phyloP scores from a whole-genome alignment of 345 rosid genomes.

The Laguncularia racemosa region DNA sequence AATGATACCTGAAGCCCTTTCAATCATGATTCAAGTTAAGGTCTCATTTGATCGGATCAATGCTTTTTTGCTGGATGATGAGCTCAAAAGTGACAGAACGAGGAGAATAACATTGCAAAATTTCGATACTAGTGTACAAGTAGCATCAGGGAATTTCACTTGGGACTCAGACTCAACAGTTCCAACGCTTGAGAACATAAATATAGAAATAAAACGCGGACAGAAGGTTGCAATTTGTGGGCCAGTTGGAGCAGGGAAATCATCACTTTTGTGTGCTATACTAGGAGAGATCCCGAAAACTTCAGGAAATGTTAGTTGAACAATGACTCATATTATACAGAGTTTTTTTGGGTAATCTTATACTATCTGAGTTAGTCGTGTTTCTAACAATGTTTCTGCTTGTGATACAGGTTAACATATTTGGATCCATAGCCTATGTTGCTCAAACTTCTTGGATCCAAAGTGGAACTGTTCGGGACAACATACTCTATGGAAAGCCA shows the following conservation, averaged over 20 bases:
- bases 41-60: slow-evolving; percentile 58
- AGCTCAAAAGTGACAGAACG: slow-evolving; percentile 30
- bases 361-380: not conserved
- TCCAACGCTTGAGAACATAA: slow-evolving; percentile 35
- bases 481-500: slow-evolving; percentile 55
- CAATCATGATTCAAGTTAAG: slow-evolving; percentile 59
- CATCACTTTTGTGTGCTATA: slow-evolving; percentile 56
- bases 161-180: slow-evolving; percentile 50
- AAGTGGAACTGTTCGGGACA: slow-evolving; percentile 69
- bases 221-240: slow-evolving; percentile 78
- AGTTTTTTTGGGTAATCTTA: not conserved
- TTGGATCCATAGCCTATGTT: slow-evolving; percentile 62
- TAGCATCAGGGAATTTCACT: slow-evolving; percentile 52
- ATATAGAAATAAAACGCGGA: slow-evolving; percentile 34
- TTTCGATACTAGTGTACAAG: slow-evolving; percentile 23
- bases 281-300: slow-evolving; percentile 63
- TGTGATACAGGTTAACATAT: slow-evolving; percentile 37
- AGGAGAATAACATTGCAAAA: slow-evolving; percentile 16
- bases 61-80: slow-evolving; percentile 53
- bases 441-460: slow-evolving; percentile 83
- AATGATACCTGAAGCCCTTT: slow-evolving; percentile 68
- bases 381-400: not conserved
- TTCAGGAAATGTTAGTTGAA: slow-evolving; percentile 54
- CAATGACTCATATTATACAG: not conserved
- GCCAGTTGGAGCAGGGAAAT: slow-evolving; percentile 74